A percentile compares a stretch with the other conserved stretches of the same genome.
These are phyloP conservation scores for Fusarium sp. DNA, from an alignment of 2,329 filamentous ascomycete species.

Conservation along the genomic window DNA sequence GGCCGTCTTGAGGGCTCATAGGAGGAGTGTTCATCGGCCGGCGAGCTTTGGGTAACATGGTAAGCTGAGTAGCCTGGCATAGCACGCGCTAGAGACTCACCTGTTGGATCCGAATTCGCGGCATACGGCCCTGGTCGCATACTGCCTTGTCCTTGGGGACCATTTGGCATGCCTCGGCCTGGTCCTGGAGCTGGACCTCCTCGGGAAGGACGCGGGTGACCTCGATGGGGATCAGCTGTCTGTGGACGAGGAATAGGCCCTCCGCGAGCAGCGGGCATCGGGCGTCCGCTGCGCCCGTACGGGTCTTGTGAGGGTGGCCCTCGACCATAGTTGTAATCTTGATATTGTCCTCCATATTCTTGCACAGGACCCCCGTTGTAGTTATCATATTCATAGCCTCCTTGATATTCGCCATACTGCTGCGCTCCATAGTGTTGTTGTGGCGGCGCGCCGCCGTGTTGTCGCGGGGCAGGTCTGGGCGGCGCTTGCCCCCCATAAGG, in stretches of 20 bases:
- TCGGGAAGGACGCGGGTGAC: conserved; percentile 58
- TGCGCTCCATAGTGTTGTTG: conserved; percentile 57
- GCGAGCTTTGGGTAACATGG: conserved; percentile 45
- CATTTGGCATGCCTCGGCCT: conserved; percentile 45
- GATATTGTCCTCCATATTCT: conserved; percentile 59
- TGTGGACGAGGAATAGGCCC: conserved; percentile 61
- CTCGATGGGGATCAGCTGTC: conserved; percentile 56
- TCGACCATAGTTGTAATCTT: conserved; percentile 63
- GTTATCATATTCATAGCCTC: conserved; percentile 63
- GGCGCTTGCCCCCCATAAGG: conserved; percentile 64
- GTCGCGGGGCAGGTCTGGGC: conserved; percentile 59
- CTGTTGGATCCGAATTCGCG: conserved; percentile 59
- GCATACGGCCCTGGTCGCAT: conserved; percentile 60
- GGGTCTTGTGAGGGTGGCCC: conserved; percentile 61
- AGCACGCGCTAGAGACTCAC: conserved; percentile 50
- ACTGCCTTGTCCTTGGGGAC: conserved; percentile 56
- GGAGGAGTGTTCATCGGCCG: conserved; percentile 53
- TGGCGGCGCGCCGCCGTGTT: conserved; percentile 50
- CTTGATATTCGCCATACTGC: conserved; percentile 63
- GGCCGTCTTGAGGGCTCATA: conserved; percentile 49
- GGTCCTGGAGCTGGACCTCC: conserved; percentile 52
- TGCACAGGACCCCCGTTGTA: conserved; percentile 60
- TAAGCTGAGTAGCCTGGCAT: conserved; percentile 27
- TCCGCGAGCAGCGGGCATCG: conserved; percentile 61
- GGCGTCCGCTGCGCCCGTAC: conserved; percentile 61